These are phyloP conservation scores for Hordeum marinum DNA, from an alignment of 176 grass and related monocot genomes.

Conservation along the genomic window DNA sequence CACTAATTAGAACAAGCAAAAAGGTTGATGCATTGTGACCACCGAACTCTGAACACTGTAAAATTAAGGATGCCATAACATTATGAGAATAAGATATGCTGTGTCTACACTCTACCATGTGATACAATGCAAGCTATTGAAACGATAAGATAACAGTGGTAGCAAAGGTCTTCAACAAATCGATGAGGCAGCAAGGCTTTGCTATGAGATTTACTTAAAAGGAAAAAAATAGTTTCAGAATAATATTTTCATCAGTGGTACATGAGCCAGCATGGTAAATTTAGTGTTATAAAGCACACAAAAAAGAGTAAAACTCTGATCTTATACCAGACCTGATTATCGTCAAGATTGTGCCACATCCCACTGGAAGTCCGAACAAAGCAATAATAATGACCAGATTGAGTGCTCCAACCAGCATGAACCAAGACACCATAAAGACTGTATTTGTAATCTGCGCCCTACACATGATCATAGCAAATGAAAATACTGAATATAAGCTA, in stretches of 20 bases:
- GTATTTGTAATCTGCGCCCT: slow-evolving; percentile 79
- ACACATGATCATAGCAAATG: slow-evolving; percentile 12
- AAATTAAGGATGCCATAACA: neutral
- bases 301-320: slow-evolving; percentile 6
- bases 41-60: neutral
- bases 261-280: neutral
- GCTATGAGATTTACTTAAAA: neutral
- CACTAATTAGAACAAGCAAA: neutral
- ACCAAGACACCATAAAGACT: slow-evolving; percentile 96
- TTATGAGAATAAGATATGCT: neutral
- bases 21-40: neutral
- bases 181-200: neutral
- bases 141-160: neutral
- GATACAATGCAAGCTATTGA: neutral
- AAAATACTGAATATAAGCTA: neutral
- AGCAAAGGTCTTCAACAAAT: neutral
- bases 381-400: slow-evolving; percentile 96
- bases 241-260: neutral
- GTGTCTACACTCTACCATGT: neutral
- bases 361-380: slow-evolving; percentile 93
- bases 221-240: neutral
- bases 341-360: slow-evolving; percentile 98
- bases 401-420: slow-evolving; percentile 87
- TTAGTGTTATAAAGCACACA: slow-evolving; percentile 1
- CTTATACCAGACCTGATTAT: slow-evolving; percentile 73